Base-by-base conservation (phyloP, 2,329 filamentous ascomycete species). In the Arthroderma sp. region DNA sequence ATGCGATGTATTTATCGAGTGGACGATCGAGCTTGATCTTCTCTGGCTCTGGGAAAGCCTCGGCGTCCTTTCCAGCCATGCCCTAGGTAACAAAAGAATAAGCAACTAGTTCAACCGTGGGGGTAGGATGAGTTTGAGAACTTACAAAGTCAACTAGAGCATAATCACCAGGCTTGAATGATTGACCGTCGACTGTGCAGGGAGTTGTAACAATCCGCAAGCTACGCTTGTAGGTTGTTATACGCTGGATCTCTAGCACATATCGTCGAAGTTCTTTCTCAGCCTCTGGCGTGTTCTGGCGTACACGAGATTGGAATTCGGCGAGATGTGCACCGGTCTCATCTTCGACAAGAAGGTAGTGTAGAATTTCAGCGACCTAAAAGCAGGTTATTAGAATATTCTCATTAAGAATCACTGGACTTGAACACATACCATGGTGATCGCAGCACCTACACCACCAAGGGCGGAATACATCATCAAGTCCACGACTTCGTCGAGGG, bases 231-330 rank as follows among this genome's bases (percentile, higher is more conserved):
- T 60, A 29, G 63, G 63, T 45, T 67, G 64, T 56, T 66, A 59
- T 46, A 66, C 65, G 50, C 63, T 65, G 45, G 9, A 39, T 11
- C n/a, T 29, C 15, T 30, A 77, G 75, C 49, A 56, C 65, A 63
- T 76, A 22, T 67, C 76, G 52, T 58, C 64, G 2, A 60, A 69
- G 43, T 75, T 70, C 53, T 44, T 53, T 38, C 64, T 70, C 48
- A 62, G 54, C 29, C 67, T 69, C 46, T 63, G 66, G 1, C 64
- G 74, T 47, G 65, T 71, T 22, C 31, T 22, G n/a, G 22, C 9
- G 9, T 8, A 29, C n/a, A 11, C 9, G 22, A 6, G 29, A 29
- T 29, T 31, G n/a, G 31, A 8, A 38, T 36, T 10, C 15, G 22
- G n/a, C n/a, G 10, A 10, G 15, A 36, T n/a, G 15, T 22, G 15